Evolutionary conservation across 257 asterid genomes (phyloP).

Genomic region (Osmanthus fragrans): DNA sequence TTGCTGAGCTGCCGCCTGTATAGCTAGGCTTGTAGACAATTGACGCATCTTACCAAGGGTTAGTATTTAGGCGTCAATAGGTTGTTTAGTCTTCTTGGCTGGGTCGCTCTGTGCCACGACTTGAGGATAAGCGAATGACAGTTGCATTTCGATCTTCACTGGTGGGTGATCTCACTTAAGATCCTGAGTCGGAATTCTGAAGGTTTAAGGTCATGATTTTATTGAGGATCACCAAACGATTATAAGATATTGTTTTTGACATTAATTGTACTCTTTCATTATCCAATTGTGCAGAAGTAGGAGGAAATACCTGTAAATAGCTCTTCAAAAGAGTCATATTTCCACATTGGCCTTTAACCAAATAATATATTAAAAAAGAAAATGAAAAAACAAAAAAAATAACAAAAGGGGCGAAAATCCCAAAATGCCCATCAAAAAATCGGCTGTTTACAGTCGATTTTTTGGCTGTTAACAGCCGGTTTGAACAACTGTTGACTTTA

Average conservation of each 20-base stretch:
- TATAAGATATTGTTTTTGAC: slow-evolving; percentile 4
- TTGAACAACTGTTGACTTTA: too few relatives aligned
- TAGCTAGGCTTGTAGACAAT: neutral
- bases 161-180: neutral
- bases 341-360: too few relatives aligned
- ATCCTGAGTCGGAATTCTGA: neutral
- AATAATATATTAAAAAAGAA: too few relatives aligned
- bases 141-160: neutral
- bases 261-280: neutral
- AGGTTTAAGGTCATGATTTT: neutral
- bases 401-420: too few relatives aligned
- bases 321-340: too few relatives aligned
- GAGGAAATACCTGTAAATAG: too few relatives aligned
- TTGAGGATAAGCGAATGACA: neutral
- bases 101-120: neutral
- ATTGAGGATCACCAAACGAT: neutral
- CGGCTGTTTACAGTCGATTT: too few relatives aligned
- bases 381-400: too few relatives aligned
- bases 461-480: too few relatives aligned
- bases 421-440: too few relatives aligned
- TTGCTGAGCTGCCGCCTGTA: neutral
- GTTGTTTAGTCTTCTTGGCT: neutral
- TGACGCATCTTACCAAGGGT: neutral
- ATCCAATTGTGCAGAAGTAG: neutral
- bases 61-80: neutral